A percentile compares a stretch with the other conserved stretches of the same genome.
Evolutionary conservation across 192 early-diverging fungal species (phyloP).

Genomic region (Jimgerdemannia flammicorona): DNA sequence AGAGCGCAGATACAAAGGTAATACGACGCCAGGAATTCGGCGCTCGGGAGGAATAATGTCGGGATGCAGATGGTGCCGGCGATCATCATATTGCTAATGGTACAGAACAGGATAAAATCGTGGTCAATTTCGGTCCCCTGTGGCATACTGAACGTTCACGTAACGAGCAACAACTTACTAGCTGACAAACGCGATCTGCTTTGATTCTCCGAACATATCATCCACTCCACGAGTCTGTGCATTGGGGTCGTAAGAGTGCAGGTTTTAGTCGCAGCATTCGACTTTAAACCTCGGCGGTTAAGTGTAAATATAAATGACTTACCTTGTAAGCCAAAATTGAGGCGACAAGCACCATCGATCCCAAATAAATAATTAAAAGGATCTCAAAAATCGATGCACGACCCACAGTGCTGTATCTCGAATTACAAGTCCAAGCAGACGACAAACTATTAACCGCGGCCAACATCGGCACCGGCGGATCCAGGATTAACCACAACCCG

Average conservation of each 20-base stretch:
- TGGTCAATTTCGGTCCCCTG: no score
- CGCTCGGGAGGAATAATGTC: background rate
- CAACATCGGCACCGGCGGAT: background rate
- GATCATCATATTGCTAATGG: background rate
- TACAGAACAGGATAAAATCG: no score
- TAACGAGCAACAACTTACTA: background rate
- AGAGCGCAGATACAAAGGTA: background rate
- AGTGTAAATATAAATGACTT: background rate
- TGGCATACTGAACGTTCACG: no score
- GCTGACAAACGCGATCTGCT: background rate
- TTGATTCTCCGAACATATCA: background rate
- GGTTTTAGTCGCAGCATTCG: no score
- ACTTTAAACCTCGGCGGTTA: no score
- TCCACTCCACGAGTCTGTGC: background rate
- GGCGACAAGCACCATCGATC: constrained; percentile 29
- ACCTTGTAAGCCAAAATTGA: constrained; percentile 45
- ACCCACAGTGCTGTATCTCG: background rate
- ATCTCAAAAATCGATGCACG: background rate
- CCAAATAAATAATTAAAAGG: constrained; percentile 23
- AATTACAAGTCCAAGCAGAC: background rate
- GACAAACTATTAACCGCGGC: background rate
- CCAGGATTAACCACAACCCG: background rate
- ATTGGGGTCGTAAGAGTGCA: background rate
- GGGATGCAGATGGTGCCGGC: background rate
- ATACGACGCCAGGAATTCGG: background rate